phyloP scores from a whole-genome alignment of 257 asterid species.

The Nicotiana sylvestris region DNA sequence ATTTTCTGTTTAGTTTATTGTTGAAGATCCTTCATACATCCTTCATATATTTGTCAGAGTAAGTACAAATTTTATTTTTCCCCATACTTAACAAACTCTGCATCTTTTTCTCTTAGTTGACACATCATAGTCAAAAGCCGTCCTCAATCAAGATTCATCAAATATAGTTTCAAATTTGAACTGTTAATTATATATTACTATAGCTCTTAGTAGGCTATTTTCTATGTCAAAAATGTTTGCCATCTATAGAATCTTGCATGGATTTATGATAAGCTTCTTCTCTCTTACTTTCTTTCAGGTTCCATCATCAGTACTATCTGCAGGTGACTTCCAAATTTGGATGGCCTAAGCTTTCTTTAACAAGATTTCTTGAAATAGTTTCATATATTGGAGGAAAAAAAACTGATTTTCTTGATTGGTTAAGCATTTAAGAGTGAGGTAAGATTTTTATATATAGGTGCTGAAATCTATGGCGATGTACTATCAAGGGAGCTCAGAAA shows the following conservation, averaged over 20 bases:
- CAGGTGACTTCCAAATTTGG: conserved; percentile 10
- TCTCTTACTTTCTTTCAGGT: conserved; percentile 26
- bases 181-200: not conserved
- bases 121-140: not conserved
- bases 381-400: not conserved
- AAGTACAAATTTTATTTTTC: not conserved
- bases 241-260: conserved; percentile 32
- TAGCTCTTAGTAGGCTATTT: not conserved
- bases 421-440: not conserved
- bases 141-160: conserved; percentile 5
- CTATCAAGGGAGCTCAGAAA: conserved; percentile 59
- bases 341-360: not conserved
- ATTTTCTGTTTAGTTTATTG: not conserved
- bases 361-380: not conserved
- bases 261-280: conserved; percentile 17
- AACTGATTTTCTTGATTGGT: conserved; percentile 1
- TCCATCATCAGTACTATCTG: not conserved
- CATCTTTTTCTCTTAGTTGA: not conserved
- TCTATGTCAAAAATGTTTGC: conserved; percentile 11
- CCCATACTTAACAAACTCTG: not conserved
- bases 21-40: conserved; percentile 12
- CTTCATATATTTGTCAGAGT: not conserved
- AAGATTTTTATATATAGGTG: not conserved
- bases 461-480: conserved; percentile 36
- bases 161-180: not conserved